These are phyloP conservation scores for Chaetomiaceae sp. DNA, from an alignment of 2,329 filamentous ascomycete genomes.

Conservation along the genomic window DNA sequence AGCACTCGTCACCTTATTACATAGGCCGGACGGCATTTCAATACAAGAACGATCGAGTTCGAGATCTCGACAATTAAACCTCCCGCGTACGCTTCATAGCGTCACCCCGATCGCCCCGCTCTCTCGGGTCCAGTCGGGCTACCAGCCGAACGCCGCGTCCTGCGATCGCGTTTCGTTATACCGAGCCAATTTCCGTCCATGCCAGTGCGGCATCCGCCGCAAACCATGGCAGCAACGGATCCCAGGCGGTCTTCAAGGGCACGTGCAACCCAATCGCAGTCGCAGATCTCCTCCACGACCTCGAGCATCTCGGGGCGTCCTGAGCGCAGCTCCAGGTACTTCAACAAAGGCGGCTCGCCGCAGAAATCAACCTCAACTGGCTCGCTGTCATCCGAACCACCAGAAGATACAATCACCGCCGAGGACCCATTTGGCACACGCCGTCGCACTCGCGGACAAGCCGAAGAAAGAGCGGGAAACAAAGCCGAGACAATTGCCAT, in stretches of 20 bases:
- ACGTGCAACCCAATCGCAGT: slow-evolving; percentile 70
- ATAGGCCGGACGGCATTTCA: background rate
- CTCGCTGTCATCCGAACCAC: slow-evolving; percentile 66
- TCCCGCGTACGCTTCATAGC: background rate
- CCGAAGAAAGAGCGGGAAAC: slow-evolving; percentile 50
- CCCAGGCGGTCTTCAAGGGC: slow-evolving; percentile 90
- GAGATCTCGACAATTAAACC: background rate
- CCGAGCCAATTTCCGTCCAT: slow-evolving; percentile 31
- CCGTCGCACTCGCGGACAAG: slow-evolving; percentile 66
- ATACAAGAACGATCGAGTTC: background rate
- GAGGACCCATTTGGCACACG: slow-evolving; percentile 68
- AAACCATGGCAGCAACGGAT: slow-evolving; percentile 58
- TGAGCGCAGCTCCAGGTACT: slow-evolving; percentile 69
- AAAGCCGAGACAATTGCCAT: slow-evolving; percentile 45
- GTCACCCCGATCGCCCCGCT: background rate
- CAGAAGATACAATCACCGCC: slow-evolving; percentile 54
- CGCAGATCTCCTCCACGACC: slow-evolving; percentile 72
- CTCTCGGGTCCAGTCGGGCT: background rate
- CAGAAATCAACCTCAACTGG: slow-evolving; percentile 70
- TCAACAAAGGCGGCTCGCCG: slow-evolving; percentile 68
- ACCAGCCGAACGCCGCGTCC: background rate
- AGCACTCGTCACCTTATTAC: background rate
- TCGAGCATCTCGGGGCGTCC: slow-evolving; percentile 72
- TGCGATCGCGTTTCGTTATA: slow-evolving; percentile 27
- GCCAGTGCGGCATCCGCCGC: slow-evolving; percentile 31